Conservation (phyloP, 78 protist species). For the Planoprotostelium fungivorum region DNA sequence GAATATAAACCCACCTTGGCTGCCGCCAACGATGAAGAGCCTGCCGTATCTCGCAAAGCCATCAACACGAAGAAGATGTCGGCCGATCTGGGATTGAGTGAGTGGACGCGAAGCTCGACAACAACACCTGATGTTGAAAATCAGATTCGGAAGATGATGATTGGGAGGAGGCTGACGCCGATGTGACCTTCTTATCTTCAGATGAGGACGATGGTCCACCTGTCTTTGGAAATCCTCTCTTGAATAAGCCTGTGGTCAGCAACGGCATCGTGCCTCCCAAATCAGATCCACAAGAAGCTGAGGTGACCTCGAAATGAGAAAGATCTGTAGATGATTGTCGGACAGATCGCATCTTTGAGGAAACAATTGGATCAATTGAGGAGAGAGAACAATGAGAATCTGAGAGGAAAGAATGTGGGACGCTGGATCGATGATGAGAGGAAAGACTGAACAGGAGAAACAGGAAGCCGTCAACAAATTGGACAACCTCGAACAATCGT, state of each 20-base stretch:
- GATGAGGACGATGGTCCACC: not conserved
- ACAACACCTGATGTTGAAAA: not conserved
- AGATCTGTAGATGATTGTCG: too few species aligned
- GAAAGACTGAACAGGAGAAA: not conserved
- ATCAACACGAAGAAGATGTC: constrained; percentile 1
- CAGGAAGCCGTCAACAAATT: not conserved
- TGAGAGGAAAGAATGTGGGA: not conserved
- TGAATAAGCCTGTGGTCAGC: too few species aligned
- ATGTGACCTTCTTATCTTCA: not conserved
- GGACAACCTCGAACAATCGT: not conserved
- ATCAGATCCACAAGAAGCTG: too few species aligned
- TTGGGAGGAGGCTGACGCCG: not conserved
- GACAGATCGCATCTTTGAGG: too few species aligned
- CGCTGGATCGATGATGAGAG: not conserved
- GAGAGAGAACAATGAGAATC: not conserved
- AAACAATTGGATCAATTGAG: not conserved
- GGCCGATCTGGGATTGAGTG: not conserved
- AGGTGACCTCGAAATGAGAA: too few species aligned
- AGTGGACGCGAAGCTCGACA: not conserved
- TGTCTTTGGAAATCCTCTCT: not conserved
- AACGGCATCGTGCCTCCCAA: too few species aligned
- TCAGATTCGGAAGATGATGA: not conserved
- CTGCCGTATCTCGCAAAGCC: too few species aligned
- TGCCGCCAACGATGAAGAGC: too few species aligned
- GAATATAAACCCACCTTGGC: too few species aligned